Evolutionary conservation across 257 asterid genomes (phyloP), one percentile per base, ranked within the genome.

Genomic region (Haberlea rhodopensis): DNA sequence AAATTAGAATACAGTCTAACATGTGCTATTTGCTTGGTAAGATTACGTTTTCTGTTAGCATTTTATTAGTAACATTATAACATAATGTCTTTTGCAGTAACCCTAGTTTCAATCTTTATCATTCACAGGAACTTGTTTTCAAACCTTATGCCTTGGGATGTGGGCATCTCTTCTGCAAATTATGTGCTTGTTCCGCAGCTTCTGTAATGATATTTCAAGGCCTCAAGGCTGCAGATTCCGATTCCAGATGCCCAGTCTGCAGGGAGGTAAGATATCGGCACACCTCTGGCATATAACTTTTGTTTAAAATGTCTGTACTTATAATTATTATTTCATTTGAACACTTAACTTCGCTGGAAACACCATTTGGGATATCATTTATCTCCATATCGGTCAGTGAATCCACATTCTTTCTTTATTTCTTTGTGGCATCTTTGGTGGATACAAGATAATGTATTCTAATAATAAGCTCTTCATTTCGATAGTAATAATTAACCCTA

Each of bases 1-100:
- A 84, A 86, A 70, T 64, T 86, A 58, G 97, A 88, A 68, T 88
- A 84, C 67, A 69, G 70, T 61, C 79, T 91, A 60, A 91, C 95
- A 64, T 91, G 97, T 75, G 82, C 97, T 34, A 81, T 91, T 73
- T 91, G 96, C 82, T 72, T 91, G 96, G 97, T 86, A 77, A 75
- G 84, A 2, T 66, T 53, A 25, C 64, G n/a, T n/a, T 25, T 52
- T 43, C 49, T 15, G 20, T 34, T 58, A 43, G 6, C 7, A 43
- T 43, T 43, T 40, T 15, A 13, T 15, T 13, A 7, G 16, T 15
- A 43, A 13, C 0, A 7, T 18, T 4, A 19, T n/a, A 15, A 43
- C 13, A 4, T 43, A 43, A 0, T 3, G 13, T 43, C 19, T 21
- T 19, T 52, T 52, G 13, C 16, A 2, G 27, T 52, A 57, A 57